Base-by-base conservation (phyloP, 306 rosid genomes). In the Oxytropis ochrocephala region DNA sequence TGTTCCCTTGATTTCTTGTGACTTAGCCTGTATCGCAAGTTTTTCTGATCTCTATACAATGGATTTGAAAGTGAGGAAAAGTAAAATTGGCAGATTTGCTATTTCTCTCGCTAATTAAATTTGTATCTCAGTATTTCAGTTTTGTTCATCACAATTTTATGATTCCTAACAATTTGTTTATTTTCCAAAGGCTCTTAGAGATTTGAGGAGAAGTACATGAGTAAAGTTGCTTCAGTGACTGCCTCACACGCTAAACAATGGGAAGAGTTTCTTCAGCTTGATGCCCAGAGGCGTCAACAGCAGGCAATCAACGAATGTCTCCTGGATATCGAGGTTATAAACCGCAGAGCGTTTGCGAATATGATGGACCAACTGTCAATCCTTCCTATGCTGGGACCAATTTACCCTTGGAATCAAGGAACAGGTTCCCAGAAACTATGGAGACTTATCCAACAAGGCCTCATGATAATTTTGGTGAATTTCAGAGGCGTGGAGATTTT, bases 221-320 rank as follows among this genome's bases (percentile, higher is more conserved):
- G 77, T 85, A 87, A 89, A 81, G 70, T 91, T 79, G 85, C 91
- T 65, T 51, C 67, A 75, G 43, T 91, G 89, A 91, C 90, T 81
- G 82, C 70, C 4, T 70, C 78, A 19, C 99, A 89, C 64, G 66
- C 95, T 43, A 89, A 87, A 77, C 92, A 85, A 65, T 91, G 97
- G 97, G 96, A 89, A 12, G 91, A 89, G 35, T 91, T 95, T 84
- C 90, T 89, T 75, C 86, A 83, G 81, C 75, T 85, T 87, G 96
- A 89, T 75, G 76, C 82, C 42, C 95, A 84, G 81, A 91, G 88
- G 80, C 87, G 70, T 55, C 95, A 89, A 80, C 97, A 81, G 75
- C 96, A 86, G 80, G 67, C 87, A 64, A 79, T 76, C 96, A 84
- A 75, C 96, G 81, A 75, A 67, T 85, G 69, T 50, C 97, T 6